These are phyloP conservation scores for Suhomyces prunicola DNA, from an alignment of 805 yeast species.

Conservation along the genomic window DNA sequence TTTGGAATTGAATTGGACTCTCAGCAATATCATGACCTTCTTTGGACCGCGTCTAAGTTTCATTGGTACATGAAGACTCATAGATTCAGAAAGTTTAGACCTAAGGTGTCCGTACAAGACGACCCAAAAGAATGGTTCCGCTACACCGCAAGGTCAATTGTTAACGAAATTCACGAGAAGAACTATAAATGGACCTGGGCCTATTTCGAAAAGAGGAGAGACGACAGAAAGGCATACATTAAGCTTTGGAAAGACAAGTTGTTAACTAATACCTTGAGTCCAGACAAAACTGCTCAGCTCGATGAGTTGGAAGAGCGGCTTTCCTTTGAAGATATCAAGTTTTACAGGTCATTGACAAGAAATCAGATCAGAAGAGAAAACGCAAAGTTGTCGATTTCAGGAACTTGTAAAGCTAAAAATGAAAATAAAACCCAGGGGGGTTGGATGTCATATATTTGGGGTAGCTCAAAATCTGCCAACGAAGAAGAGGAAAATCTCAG, in stretches of 20 bases:
- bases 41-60: constrained; percentile 78
- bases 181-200: constrained; percentile 90
- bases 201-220: constrained; percentile 64
- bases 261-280: constrained; percentile 25
- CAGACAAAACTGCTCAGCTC: constrained; percentile 36
- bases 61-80: constrained; percentile 76
- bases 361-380: constrained; percentile 60
- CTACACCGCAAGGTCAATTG: constrained; percentile 75
- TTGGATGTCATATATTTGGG: constrained; percentile 76
- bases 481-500: constrained; percentile 25
- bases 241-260: constrained; percentile 62
- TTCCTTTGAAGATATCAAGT: constrained; percentile 73
- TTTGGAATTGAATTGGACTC: constrained; percentile 85
- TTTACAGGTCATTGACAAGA: constrained; percentile 80
- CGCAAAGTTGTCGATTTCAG: constrained; percentile 2
- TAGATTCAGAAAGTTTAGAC: constrained; percentile 70
- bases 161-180: constrained; percentile 76
- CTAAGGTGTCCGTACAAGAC: constrained; percentile 50
- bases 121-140: constrained; percentile 78
- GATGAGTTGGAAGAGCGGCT: constrained; percentile 56
- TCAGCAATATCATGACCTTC: constrained; percentile 75
- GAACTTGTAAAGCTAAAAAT: neutral
- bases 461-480: constrained; percentile 20
- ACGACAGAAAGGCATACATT: constrained; percentile 67
- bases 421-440: constrained; percentile 30